Conservation (phyloP, 805 yeast genomes). For the Sugiyamaella qingdaonensis region DNA sequence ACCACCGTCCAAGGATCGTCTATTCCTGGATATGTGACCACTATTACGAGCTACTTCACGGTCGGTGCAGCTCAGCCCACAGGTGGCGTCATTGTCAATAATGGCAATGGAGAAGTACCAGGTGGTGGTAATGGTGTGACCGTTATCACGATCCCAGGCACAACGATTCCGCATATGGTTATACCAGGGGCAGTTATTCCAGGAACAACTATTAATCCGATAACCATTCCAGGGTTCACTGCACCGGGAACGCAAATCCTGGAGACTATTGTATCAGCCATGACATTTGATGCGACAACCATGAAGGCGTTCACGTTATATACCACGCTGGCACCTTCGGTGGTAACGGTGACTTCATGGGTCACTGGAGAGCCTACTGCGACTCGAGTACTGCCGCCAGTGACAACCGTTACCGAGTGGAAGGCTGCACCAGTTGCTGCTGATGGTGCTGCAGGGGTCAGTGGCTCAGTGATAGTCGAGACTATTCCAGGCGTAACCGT, state of each 20-base stretch:
- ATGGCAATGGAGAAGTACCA: not conserved
- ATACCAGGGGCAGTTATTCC: constrained; percentile 20
- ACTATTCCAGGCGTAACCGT: constrained; percentile 20
- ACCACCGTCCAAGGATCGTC: constrained; percentile 17
- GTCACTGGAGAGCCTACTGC: not conserved
- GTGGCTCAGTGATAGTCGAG: constrained; percentile 5
- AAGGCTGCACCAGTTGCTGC: constrained; percentile 7
- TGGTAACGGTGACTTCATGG: constrained; percentile 5
- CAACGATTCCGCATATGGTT: constrained; percentile 22
- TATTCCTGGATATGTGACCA: constrained; percentile 14
- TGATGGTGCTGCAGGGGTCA: constrained; percentile 15
- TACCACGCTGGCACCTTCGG: constrained; percentile 5
- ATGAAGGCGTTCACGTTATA: constrained; percentile 6
- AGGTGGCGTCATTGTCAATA: not conserved
- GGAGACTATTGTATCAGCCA: constrained; percentile 8
- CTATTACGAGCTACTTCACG: constrained; percentile 6
- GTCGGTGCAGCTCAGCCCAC: not conserved
- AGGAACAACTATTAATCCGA: constrained; percentile 11
- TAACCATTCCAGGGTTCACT: constrained; percentile 16
- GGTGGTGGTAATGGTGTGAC: not conserved
- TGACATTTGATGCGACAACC: not conserved
- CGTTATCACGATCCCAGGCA: constrained; percentile 18
- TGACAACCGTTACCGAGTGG: constrained; percentile 7
- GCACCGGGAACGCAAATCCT: constrained; percentile 19
- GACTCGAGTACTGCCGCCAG: constrained; percentile 1